Evolutionary conservation across 2,329 filamentous ascomycete genomes (phyloP), one percentile per base, ranked within the genome.

Genomic region (Raffaelea arxii): DNA sequence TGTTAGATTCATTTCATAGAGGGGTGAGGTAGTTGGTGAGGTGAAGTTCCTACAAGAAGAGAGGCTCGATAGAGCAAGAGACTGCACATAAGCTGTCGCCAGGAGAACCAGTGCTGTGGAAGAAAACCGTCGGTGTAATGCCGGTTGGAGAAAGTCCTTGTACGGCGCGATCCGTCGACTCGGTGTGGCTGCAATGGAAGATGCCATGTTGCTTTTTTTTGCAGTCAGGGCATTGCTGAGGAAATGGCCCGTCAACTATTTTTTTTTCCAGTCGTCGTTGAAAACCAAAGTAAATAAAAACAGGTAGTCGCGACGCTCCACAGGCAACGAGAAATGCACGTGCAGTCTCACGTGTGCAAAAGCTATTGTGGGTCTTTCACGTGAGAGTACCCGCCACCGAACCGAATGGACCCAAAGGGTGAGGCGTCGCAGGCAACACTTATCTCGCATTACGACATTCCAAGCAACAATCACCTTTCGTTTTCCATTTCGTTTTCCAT

Each of bases 101-200:
- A 92, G 67, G 14, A 89, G 71, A 52, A 86, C 69, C 14, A 77
- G 74, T 41, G 84, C 84, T 12, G 87, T 88, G 52, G 81, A 82
- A 42, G 84, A 83, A 66, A 96, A 97, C 58, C 89, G 80, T 58
- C 86, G 77, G 65, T 97, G 91, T 53, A 96, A 71, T 44, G 85
- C 82, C 43, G 91, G 90, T 51, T 91, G 94, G 55, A 96, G 70
- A 64, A 94, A 94, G 68, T 95, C 87, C 71, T 88, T 84, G 67
- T 95, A 94, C 42, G 75, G 71, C 14, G 46, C 46, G 58, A 70
- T 67, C 59, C 63, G 76, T 72, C 71, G 79, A 67, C n/a, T n/a
- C n/a, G n/a, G n/a, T n/a, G n/a, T n/a, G n/a, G n/a, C n/a, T n/a
- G n/a, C n/a, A n/a, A n/a, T n/a, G n/a, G n/a, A n/a, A n/a, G n/a